Evolutionary conservation across 139 green algal species (phyloP), one percentile per base, ranked within the genome.

Genomic region (Closterium sp.): DNA sequence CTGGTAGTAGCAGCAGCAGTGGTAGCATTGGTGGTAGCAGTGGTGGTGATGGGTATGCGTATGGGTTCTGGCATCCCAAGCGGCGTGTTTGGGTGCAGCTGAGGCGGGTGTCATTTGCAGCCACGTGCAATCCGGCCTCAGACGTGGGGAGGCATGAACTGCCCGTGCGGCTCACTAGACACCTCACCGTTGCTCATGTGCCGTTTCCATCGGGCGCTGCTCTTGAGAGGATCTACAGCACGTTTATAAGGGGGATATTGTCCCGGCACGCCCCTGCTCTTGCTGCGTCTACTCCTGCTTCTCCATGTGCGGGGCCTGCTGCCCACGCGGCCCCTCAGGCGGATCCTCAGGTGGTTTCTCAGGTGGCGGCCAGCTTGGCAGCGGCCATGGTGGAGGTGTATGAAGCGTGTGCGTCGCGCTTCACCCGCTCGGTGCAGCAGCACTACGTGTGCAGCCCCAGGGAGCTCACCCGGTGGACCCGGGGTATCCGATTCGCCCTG

Each of bases 371-470:
- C 19, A 4, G 0, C 30, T 23, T 86, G 30, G 83, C 83, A 86
- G 83, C 30, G 30, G 83, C 83, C 19, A 86, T 86, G 83, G 83
- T 86, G n/a, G 30, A 86, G n/a, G 83, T 86, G 30, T 86, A 86
- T 86, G 83, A 86, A 28, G 83, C 0, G 30, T 86, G 83, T 86
- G 30, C 21, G 30, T 12, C 3, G 30, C 21, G n/a, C 9, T 86
- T 86, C 9, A 34, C 7, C 8, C n/a, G 30, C 21, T 21, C 30
- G 6, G 83, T 86, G 83, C 83, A 86, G 83, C 83, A 86, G 83
- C 83, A 32, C 83, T 86, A 86, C 30, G 83, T 86, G 30, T 86
- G 83, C 83, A 86, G 30, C 25, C 83, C 83, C 21, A 32, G 83
- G n/a, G n/a, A 86, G 28, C 83, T 86, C 21, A 34, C 83, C 30